Conservation (phyloP, 2,329 filamentous ascomycete species). For the Pyrenophora seminiperda region DNA sequence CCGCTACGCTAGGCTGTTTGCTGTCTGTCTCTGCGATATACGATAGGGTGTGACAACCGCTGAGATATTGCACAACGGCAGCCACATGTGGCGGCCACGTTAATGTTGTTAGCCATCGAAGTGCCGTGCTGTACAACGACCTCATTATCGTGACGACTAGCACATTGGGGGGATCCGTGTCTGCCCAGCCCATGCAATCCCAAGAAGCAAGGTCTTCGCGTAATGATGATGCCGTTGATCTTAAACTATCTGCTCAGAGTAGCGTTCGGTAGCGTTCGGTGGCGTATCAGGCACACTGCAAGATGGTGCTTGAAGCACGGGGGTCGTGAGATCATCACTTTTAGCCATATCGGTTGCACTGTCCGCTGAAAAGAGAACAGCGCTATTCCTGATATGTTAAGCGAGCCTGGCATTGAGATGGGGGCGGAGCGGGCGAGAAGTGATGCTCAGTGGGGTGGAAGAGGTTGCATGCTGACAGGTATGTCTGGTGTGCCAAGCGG, state of each 20-base stretch:
- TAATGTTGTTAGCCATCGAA: conserved; percentile 2
- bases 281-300: conserved; percentile 3
- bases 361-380: not conserved
- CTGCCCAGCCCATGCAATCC: not conserved
- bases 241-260: not conserved
- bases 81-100: conserved; percentile 5
- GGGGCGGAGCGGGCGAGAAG: conserved; percentile 1
- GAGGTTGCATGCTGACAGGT: not conserved
- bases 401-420: not conserved
- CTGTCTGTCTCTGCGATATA: conserved; percentile 2
- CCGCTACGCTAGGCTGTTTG: conserved; percentile 5
- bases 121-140: conserved; percentile 2
- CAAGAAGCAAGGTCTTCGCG: conserved; percentile 1
- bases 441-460: conserved; percentile 3
- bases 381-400: not conserved
- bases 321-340: conserved; percentile 12
- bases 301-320: conserved; percentile 1
- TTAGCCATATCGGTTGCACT: not conserved
- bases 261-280: conserved; percentile 3
- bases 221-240: conserved; percentile 8
- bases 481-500: conserved; percentile 5
- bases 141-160: not conserved
- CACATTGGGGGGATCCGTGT: not conserved
- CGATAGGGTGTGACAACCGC: not conserved
- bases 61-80: not conserved